Conservation (phyloP, 306 rosid species). For the Citrullus colocynthis region DNA sequence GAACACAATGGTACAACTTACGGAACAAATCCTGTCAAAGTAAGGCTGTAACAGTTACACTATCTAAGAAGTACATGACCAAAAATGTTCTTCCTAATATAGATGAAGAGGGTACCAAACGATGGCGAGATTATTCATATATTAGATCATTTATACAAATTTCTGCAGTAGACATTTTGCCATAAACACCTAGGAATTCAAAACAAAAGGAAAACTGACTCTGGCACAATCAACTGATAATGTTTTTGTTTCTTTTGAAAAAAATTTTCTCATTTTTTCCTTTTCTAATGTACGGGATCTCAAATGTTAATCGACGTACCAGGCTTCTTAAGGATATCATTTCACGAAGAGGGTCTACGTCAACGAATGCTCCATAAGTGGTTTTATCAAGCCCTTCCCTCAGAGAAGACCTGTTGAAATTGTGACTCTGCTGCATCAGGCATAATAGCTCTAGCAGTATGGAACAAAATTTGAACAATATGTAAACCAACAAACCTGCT, state of each 20-base stretch:
- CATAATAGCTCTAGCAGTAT: neutral
- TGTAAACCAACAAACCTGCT: constrained; percentile 34
- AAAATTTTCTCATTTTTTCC: neutral
- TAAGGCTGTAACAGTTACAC: neutral
- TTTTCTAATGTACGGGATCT: neutral
- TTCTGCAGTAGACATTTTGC: neutral
- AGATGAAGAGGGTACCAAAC: neutral
- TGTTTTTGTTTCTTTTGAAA: neutral
- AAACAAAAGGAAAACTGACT: neutral
- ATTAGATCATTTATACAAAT: neutral
- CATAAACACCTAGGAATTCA: neutral
- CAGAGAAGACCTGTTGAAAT: constrained; percentile 43
- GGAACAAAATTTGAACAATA: neutral
- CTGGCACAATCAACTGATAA: neutral
- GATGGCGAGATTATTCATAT: neutral
- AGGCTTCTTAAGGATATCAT: constrained; percentile 47
- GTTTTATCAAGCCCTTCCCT: constrained; percentile 34
- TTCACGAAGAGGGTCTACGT: constrained; percentile 23
- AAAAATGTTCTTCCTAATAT: neutral
- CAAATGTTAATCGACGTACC: constrained; percentile 17
- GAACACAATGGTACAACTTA: too few relatives aligned
- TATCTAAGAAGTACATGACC: neutral
- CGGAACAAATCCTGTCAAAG: too few relatives aligned
- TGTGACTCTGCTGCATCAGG: neutral
- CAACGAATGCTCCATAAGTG: constrained; percentile 40